Percentiles rank a stretch among this genome's conserved stretches.
Conservation (phyloP, 208 protist genomes). For the Trypanosoma scelopori region DNA sequence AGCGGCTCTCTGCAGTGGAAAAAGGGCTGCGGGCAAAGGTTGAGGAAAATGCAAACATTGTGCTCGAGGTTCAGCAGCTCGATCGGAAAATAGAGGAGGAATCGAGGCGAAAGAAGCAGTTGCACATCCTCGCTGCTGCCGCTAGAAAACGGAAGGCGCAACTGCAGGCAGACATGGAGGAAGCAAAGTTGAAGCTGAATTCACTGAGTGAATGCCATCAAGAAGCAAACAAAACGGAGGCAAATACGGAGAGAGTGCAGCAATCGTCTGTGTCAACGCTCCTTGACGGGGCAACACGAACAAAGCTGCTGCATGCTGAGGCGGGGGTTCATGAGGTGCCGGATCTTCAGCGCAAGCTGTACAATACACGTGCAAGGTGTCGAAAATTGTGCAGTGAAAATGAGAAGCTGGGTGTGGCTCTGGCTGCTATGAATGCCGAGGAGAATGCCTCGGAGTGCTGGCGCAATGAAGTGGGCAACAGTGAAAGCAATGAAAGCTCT, state of each 20-base stretch:
- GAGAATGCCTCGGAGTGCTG: neutral
- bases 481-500: neutral
- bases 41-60: neutral
- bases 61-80: slow-evolving; percentile 1
- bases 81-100: slow-evolving; percentile 17
- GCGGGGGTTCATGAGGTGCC: neutral
- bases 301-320: neutral
- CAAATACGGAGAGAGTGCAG: neutral
- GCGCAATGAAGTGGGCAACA: neutral
- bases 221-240: neutral
- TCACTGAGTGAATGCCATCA: neutral
- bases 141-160: slow-evolving; percentile 18
- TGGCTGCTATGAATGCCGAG: slow-evolving; percentile 14
- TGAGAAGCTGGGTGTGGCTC: neutral
- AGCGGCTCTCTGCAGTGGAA: neutral
- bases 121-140: slow-evolving; percentile 1
- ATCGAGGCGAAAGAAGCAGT: neutral
- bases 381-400: slow-evolving; percentile 19
- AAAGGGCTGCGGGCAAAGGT: neutral
- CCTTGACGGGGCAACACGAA: neutral
- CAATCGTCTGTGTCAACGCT: neutral
- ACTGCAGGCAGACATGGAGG: slow-evolving; percentile 2
- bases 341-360: slow-evolving; percentile 12
- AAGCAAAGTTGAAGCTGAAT: slow-evolving; percentile 2
- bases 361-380: slow-evolving; percentile 2